Base-by-base conservation (phyloP, 1,284 basidiomycete species). In the Omphalotus olearius region DNA sequence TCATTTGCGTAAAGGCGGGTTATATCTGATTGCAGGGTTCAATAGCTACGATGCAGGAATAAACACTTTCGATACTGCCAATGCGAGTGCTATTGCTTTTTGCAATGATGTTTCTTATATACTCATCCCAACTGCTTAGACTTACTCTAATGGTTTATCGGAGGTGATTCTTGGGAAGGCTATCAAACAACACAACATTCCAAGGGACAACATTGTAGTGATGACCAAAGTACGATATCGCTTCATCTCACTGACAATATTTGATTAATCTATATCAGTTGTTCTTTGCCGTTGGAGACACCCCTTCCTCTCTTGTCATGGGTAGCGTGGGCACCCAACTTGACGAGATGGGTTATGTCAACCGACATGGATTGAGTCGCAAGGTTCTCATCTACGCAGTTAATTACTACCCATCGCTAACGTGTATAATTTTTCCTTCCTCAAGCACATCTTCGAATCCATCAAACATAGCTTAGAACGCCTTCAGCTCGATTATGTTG, bases 91-190 rank as follows among this genome's bases (percentile, higher is more conserved):
- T 25, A 38, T 23, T 23, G 38, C n/a, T 36, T 25, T 38, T 25
- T 30, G 18, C 1, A 26, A 33, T 35, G 30, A 2, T 23, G 23
- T 23, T 23, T 5, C 23, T 23, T 33, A 30, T 28, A 9, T 6
- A 13, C 30, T 16, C 1, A 28, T 23, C 23, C 25, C 5, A 10
- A 17, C n/a, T 42, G 20, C 41, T 39, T 26, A 20, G 20, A 57
- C 6, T 2, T 91, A 91, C 62, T 83, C 81, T 1, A 82, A 84
- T 57, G 89, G 88, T 4, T 66, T 74, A n/a, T 85, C 82, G 1
- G 91, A 93, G 65, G 63, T 78, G 23, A 80, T 90, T 55, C 74
- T 93, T 35, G 90, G 91, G 4, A 85, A 86, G 57, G 91, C 88
- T 1, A 85, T 94, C 68, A 88, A 85, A 60, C 61, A 85, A 57